phyloP scores from a whole-genome alignment of 306 rosid species.

The Malus asiatica region DNA sequence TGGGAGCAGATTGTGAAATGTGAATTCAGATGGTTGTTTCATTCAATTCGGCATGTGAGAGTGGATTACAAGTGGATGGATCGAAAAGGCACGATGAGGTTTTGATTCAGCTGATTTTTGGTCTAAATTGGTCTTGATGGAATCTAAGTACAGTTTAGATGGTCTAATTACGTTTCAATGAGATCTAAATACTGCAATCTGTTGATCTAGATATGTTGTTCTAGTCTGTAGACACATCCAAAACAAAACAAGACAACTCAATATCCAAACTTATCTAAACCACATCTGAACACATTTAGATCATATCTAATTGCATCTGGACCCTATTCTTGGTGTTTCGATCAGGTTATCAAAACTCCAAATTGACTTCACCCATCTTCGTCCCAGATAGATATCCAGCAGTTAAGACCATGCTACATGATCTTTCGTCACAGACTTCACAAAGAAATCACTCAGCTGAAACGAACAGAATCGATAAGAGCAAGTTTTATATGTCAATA shows the following conservation, averaged over 20 bases:
- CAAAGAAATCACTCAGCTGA: no score
- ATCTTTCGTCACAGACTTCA: no score
- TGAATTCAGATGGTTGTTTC: not conserved
- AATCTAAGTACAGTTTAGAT: not conserved
- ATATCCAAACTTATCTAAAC: not conserved
- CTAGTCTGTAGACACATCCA: not conserved
- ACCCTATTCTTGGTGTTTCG: not conserved
- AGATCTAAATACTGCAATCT: not conserved
- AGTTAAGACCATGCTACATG: no score
- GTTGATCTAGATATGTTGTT: not conserved
- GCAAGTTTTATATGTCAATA: no score
- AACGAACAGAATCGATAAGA: no score
- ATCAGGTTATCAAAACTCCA: not conserved
- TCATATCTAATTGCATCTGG: not conserved
- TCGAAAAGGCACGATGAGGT: not conserved
- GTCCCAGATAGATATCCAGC: not conserved
- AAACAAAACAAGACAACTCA: no score
- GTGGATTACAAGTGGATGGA: not conserved
- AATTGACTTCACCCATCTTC: not conserved
- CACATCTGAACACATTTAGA: not conserved
- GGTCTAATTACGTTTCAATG: not conserved
- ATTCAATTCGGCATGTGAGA: not conserved
- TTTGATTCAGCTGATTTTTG: not conserved
- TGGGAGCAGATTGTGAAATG: not conserved
- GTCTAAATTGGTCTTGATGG: not conserved